These are phyloP conservation scores for Cylindrotheca fusiformis DNA, from an alignment of 108 stramenopile genomes.

Conservation along the genomic window DNA sequence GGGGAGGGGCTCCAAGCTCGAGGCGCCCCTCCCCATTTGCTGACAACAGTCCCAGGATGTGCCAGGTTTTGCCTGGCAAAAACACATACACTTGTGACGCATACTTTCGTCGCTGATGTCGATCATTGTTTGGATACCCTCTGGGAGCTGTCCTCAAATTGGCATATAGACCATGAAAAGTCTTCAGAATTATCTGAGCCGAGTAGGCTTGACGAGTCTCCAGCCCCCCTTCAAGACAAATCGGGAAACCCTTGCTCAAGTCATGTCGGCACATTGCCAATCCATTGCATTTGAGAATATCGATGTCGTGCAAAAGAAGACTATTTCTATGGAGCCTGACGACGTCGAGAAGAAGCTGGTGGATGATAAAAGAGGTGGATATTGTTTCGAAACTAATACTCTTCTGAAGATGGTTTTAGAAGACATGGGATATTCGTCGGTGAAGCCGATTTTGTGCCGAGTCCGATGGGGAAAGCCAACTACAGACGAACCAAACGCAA, in stretches of 20 bases:
- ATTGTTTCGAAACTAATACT: slow-evolving; percentile 34
- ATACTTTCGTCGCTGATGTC: too few relatives aligned
- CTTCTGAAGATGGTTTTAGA: slow-evolving; percentile 18
- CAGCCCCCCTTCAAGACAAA: neutral
- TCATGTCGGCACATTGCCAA: slow-evolving; percentile 5
- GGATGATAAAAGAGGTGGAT: slow-evolving; percentile 14
- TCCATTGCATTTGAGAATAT: slow-evolving; percentile 27
- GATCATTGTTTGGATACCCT: too few relatives aligned
- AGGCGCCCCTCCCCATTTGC: too few relatives aligned
- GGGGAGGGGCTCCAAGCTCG: too few relatives aligned
- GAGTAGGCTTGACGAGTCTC: neutral
- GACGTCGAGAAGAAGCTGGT: slow-evolving; percentile 27
- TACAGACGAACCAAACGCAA: slow-evolving; percentile 2
- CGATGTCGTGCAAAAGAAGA: slow-evolving; percentile 17
- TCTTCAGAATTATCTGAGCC: neutral
- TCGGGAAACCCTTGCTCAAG: neutral
- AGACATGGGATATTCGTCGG: slow-evolving; percentile 14
- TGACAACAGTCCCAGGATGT: too few relatives aligned
- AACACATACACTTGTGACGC: too few relatives aligned
- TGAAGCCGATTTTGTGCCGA: slow-evolving; percentile 14
- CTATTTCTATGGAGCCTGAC: slow-evolving; percentile 10
- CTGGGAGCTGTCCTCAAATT: too few relatives aligned
- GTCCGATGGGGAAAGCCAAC: slow-evolving; percentile 20
- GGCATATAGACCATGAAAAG: too few relatives aligned
- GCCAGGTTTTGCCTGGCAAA: too few relatives aligned